Evolutionary conservation across 345 rosid genomes (phyloP).

Genomic region (Adansonia digitata): DNA sequence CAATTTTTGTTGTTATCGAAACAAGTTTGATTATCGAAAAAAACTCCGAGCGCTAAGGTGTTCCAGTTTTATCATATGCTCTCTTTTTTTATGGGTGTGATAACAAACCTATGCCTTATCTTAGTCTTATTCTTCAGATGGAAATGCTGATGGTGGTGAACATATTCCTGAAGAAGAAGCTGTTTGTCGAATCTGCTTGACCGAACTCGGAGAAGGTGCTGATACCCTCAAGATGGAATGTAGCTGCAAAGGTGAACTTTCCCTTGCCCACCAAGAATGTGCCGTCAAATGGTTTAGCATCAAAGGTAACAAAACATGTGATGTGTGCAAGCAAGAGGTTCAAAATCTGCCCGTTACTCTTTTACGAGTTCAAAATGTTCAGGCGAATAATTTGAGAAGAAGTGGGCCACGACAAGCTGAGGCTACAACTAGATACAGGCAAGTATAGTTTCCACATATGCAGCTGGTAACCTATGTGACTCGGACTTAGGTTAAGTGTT

Average conservation of each 20-base stretch:
- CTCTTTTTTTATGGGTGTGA: conserved; percentile 24
- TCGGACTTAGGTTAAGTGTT: too few relatives aligned
- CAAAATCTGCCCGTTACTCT: conserved; percentile 90
- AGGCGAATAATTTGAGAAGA: conserved; percentile 26
- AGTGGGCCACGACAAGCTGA: conserved; percentile 27
- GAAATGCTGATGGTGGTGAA: conserved; percentile 54
- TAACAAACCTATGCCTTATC: conserved; percentile 59
- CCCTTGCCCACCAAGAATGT: conserved; percentile 87
- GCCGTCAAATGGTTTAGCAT: conserved; percentile 96
- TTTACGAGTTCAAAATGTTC: conserved; percentile 61
- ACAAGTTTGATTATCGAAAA: neutral
- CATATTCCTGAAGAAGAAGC: conserved; percentile 90
- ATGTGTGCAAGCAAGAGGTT: conserved; percentile 95
- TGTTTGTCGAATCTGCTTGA: conserved; percentile 84
- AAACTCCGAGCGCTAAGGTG: neutral
- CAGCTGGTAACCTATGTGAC: too few relatives aligned
- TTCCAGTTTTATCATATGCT: neutral
- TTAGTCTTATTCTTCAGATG: conserved; percentile 70
- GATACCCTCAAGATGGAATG: conserved; percentile 96
- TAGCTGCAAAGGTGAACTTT: conserved; percentile 90
- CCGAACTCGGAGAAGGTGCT: conserved; percentile 78
- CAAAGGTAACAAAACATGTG: conserved; percentile 93
- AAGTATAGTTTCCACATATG: conserved; percentile 22
- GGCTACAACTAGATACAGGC: conserved; percentile 54
- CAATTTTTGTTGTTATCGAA: neutral